phyloP scores from a whole-genome alignment of 352 stramenopile genomes.

The Globisporangium emineosum region DNA sequence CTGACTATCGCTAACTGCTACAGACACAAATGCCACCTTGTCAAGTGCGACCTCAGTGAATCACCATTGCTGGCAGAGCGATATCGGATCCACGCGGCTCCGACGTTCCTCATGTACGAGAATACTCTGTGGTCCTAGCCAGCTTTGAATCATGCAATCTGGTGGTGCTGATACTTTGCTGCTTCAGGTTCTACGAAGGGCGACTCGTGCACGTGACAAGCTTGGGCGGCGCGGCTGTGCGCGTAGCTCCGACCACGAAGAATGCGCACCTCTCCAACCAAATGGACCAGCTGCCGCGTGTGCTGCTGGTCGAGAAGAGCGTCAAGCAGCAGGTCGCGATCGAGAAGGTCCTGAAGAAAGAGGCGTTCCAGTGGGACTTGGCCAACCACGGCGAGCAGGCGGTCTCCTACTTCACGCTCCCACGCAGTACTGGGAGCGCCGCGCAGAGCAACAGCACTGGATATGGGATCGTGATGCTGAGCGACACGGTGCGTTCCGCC shows the following conservation, averaged over 20 bases:
- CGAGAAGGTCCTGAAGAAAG: constrained; percentile 59
- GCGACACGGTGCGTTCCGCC: constrained; percentile 37
- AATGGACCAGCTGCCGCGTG: constrained; percentile 56
- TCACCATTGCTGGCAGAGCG: constrained; percentile 49
- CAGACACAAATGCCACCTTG: constrained; percentile 44
- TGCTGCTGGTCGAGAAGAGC: constrained; percentile 53
- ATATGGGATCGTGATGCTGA: constrained; percentile 62
- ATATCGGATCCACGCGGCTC: constrained; percentile 64
- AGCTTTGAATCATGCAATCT: neutral
- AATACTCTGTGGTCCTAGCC: neutral
- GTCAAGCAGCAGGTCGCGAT: constrained; percentile 54
- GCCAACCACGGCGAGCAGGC: constrained; percentile 57
- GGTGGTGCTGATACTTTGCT: neutral
- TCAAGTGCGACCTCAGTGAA: constrained; percentile 76
- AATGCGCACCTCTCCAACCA: constrained; percentile 56
- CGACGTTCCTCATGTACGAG: constrained; percentile 71
- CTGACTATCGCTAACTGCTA: neutral
- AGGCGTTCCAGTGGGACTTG: constrained; percentile 69
- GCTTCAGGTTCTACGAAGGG: constrained; percentile 54
- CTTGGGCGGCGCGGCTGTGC: constrained; percentile 45
- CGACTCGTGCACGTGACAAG: constrained; percentile 59
- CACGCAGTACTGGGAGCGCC: constrained; percentile 5
- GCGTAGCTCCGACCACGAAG: constrained; percentile 52
- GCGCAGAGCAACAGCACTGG: constrained; percentile 3
- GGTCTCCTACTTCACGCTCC: constrained; percentile 40